Evolutionary conservation across 2,329 filamentous ascomycete species (phyloP).

Genomic region (Ceratocystis alfenasii): DNA sequence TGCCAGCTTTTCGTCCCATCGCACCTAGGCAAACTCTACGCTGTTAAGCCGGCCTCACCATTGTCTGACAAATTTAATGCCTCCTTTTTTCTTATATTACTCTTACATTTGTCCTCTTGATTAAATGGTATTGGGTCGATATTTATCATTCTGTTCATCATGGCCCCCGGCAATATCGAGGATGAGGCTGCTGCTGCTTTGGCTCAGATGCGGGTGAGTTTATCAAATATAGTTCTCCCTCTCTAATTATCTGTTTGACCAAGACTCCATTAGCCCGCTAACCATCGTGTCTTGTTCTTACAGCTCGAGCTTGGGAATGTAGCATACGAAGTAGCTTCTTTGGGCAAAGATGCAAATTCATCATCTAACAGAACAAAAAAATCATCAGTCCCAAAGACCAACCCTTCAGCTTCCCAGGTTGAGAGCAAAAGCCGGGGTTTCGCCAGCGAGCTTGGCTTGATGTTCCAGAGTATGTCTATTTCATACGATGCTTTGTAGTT

Average conservation of each 20-base stretch:
- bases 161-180: neutral
- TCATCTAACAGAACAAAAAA: neutral
- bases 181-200: neutral
- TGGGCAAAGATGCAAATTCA: neutral
- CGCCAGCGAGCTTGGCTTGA: neutral
- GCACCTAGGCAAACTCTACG: neutral
- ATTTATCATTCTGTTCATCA: neutral
- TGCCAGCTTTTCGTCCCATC: neutral
- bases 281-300: neutral
- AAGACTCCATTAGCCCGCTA: neutral
- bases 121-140: neutral
- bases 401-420: neutral
- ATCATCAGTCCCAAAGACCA: neutral
- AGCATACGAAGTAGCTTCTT: neutral
- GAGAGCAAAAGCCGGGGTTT: neutral
- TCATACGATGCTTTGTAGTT: neutral
- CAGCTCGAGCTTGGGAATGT: neutral
- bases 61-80: neutral
- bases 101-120: neutral
- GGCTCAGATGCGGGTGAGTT: constrained; percentile 4
- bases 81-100: neutral
- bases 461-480: constrained; percentile 3
- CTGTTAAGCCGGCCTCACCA: neutral
- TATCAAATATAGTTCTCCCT: neutral
- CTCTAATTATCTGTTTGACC: too few relatives aligned